Evolutionary conservation across 2,329 filamentous ascomycete genomes (phyloP), one percentile per base, ranked within the genome.

Genomic region (Cyanodermella asteris): DNA sequence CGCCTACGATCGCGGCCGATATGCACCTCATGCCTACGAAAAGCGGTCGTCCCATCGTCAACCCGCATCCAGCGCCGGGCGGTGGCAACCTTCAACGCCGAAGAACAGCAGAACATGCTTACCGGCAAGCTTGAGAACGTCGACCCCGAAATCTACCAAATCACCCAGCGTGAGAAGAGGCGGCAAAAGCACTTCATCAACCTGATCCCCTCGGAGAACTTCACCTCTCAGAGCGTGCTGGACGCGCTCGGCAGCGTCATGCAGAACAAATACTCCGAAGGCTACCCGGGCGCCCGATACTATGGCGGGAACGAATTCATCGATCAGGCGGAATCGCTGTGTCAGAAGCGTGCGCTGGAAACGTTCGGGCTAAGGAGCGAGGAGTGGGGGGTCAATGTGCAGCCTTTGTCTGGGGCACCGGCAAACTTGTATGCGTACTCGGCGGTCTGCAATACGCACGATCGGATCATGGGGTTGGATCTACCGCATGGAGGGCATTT

Each of bases 261-360:
- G 81, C 81, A 91, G 50, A 91, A 94, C 54, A 94, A 97, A 51
- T 97, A 97, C 56, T 94, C 87, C 1, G 87, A 97, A 51, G 87
- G 87, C 25, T 97, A 97, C 42, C 87, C 84, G 16, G 87, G 87
- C 28, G 84, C 84, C 32, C 65, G 84, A 45, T 94, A 94, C 56
- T 94, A 94, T 45, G 84, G 84, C 27, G 84, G 84, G 35, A 94
- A 94, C 49, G 76, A 93, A 52, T 81, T 82, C 50, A 94, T 94
- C 42, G 84, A 94, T 43, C 66, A 80, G 42, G 68, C 84, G 5
- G 84, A 94, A 56, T 60, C 73, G 23, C 59, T 91, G 23, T 94
- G 84, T 52, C 87, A 94, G 55, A 64, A 78, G 46, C 71, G 84
- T 41, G 87, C 87, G 11, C 59, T 94, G 8, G 69, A 91, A 51